phyloP scores from a whole-genome alignment of 768 basidiomycete species.

The Sarcodon sp. region DNA sequence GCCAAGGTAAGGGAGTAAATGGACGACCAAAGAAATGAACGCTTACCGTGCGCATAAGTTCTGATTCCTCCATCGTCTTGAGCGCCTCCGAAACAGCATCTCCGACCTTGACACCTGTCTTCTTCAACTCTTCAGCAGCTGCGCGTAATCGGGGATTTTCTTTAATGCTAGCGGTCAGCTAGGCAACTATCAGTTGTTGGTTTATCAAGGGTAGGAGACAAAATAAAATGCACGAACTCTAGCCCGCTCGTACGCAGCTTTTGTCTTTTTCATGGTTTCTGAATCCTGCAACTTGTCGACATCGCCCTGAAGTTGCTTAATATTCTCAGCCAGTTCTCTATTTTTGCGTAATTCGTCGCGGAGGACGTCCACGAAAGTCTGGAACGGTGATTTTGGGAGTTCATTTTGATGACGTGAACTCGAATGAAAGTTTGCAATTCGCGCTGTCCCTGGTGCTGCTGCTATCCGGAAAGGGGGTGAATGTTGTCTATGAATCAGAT shows the following conservation, averaged over 20 bases:
- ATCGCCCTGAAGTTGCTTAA: conserved; percentile 95
- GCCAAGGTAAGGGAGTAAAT: background rate
- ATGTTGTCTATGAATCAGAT: no score
- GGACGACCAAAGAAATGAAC: background rate
- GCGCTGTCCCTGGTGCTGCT: background rate
- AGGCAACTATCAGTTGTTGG: conserved; percentile 2
- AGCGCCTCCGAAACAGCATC: conserved; percentile 92
- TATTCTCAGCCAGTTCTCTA: conserved; percentile 89
- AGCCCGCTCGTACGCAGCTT: conserved; percentile 87
- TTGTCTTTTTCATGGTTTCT: conserved; percentile 87
- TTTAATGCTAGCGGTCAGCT: conserved; percentile 91
- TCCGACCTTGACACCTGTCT: conserved; percentile 80
- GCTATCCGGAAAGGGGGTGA: no score
- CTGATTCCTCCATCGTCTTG: conserved; percentile 90
- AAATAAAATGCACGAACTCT: conserved; percentile 43
- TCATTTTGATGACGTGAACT: conserved; percentile 46
- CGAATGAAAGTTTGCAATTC: conserved; percentile 38
- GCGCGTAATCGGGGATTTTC: conserved; percentile 88
- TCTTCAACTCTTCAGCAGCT: conserved; percentile 86
- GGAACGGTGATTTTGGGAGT: conserved; percentile 83
- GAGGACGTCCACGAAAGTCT: conserved; percentile 91
- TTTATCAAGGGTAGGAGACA: background rate
- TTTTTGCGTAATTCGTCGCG: conserved; percentile 90
- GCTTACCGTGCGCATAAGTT: conserved; percentile 73
- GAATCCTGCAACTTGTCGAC: conserved; percentile 96